These are phyloP conservation scores for Pulveroboletus sp. DNA, from an alignment of 768 basidiomycete species.

Conservation along the genomic window DNA sequence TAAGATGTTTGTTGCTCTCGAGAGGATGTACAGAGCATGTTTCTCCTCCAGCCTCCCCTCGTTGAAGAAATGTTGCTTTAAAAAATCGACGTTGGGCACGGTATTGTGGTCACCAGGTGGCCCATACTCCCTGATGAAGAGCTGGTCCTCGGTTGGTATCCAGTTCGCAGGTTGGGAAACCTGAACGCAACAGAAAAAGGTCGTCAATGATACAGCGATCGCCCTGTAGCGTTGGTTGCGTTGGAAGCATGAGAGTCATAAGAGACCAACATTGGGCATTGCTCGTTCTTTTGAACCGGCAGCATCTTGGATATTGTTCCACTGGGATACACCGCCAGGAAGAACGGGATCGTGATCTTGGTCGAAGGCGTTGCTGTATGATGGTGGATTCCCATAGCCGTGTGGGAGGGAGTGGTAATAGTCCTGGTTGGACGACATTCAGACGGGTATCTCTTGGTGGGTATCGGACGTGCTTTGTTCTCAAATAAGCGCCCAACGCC, in stretches of 20 bases:
- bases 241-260: slow-evolving; percentile 7
- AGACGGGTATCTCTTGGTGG: slow-evolving; percentile 8
- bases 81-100: slow-evolving; percentile 71
- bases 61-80: slow-evolving; percentile 85
- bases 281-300: slow-evolving; percentile 29
- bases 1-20: slow-evolving; percentile 62
- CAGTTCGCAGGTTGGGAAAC: slow-evolving; percentile 64
- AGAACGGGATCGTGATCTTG: slow-evolving; percentile 31
- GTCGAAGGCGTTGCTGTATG: slow-evolving; percentile 11
- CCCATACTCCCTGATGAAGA: slow-evolving; percentile 54
- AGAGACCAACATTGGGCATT: slow-evolving; percentile 32
- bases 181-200: slow-evolving; percentile 36
- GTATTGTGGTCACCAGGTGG: slow-evolving; percentile 32
- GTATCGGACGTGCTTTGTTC: slow-evolving; percentile 15
- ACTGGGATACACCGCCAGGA: slow-evolving; percentile 24
- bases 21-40: slow-evolving; percentile 81
- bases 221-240: slow-evolving; percentile 13
- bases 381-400: slow-evolving; percentile 11
- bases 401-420: slow-evolving; percentile 18
- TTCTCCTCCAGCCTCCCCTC: slow-evolving; percentile 81
- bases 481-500: neutral
- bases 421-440: slow-evolving; percentile 26
- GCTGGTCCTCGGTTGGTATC: slow-evolving; percentile 68
- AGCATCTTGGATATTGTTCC: slow-evolving; percentile 15
- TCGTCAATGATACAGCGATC: slow-evolving; percentile 28